Base-by-base conservation (phyloP, 225 moss, liverwort and hornwort species). In the Marchantia polymorpha region DNA sequence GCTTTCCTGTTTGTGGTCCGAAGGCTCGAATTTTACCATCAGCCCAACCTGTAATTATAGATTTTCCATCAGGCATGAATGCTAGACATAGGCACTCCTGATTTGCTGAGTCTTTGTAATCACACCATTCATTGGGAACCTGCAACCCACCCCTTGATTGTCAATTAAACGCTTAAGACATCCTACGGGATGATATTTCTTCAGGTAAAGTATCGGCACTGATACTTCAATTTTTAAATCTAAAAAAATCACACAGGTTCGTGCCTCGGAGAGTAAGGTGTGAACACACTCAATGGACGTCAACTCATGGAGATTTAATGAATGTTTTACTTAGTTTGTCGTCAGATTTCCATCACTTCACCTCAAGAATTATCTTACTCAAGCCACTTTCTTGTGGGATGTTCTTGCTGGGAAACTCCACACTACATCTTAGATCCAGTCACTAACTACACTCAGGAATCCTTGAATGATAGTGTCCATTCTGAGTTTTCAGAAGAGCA, bases 21-120 rank as follows among this genome's bases (percentile, higher is more conserved):
- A 92, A 91, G 0, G 94, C 93, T 58, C 97, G 84, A 75, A 99
- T 99, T 66, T 89, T 85, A 11, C 97, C 97, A 30, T 99, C 97
- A 63, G 84, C 87, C 97, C 97, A 99, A 14, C 97, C 97, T 26
- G 93, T 99, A 15, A 99, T 87, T 10, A 99, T 85, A 8, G 94
- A 93, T 81, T 93, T 99, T 3, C 97, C 97, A 52, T 99, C 94
- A 2, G 97, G 94, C 97, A 99, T 99, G 74, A 95, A 99, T 49
- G 69, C 92, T 59, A 89, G 83, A 77, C 93, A 90, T 2, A 84
- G 85, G 52, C 97, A 99, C 81, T 92, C 92, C 78, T 99, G 94
- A 79, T 94, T 99, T 81, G 83, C 59, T 0, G 92, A 88, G 87
- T 94, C 94, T 82, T 99, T 99, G 3, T 79, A 83, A 83, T 94